phyloP scores from a whole-genome alignment of 2,329 filamentous ascomycete genomes.

The Aspergillus proliferans region DNA sequence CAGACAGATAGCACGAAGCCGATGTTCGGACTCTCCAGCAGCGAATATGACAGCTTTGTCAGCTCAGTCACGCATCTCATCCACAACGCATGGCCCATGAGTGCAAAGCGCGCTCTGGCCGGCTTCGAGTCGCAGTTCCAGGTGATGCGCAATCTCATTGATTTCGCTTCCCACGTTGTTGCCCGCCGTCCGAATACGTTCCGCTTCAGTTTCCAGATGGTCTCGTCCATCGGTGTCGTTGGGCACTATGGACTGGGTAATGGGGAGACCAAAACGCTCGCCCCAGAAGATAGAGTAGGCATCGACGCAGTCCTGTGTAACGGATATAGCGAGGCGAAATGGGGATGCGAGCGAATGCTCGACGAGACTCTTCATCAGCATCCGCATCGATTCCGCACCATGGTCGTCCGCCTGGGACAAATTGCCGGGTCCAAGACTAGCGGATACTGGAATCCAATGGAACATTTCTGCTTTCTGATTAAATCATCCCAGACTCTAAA shows the following conservation, averaged over 20 bases:
- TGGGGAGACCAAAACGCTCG: conserved; percentile 17
- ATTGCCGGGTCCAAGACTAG: conserved; percentile 46
- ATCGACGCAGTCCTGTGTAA: conserved; percentile 39
- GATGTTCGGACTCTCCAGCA: too few species aligned
- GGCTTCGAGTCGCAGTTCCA: conserved; percentile 27
- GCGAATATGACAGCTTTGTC: conserved; percentile 16
- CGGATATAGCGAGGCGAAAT: conserved; percentile 52
- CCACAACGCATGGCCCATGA: conserved; percentile 29
- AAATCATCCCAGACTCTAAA: conserved; percentile 46
- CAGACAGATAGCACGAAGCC: too few species aligned
- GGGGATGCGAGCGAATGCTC: conserved; percentile 46
- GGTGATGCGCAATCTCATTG: conserved; percentile 46
- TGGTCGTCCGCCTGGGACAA: conserved; percentile 46
- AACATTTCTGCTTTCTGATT: conserved; percentile 47
- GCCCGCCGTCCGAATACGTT: conserved; percentile 4
- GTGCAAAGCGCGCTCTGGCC: conserved; percentile 9
- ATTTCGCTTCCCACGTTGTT: conserved; percentile 36
- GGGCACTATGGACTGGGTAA: conserved; percentile 22
- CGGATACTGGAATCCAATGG: conserved; percentile 51
- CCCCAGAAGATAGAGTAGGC: conserved; percentile 18
- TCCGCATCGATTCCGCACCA: conserved; percentile 38
- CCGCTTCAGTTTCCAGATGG: conserved; percentile 32
- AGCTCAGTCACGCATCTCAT: conserved; percentile 43
- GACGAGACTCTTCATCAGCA: conserved; percentile 43
- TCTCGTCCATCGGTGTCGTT: conserved; percentile 40